phyloP scores from a whole-genome alignment of 2,329 filamentous ascomycete genomes.

The Parascedosporium putredinis region DNA sequence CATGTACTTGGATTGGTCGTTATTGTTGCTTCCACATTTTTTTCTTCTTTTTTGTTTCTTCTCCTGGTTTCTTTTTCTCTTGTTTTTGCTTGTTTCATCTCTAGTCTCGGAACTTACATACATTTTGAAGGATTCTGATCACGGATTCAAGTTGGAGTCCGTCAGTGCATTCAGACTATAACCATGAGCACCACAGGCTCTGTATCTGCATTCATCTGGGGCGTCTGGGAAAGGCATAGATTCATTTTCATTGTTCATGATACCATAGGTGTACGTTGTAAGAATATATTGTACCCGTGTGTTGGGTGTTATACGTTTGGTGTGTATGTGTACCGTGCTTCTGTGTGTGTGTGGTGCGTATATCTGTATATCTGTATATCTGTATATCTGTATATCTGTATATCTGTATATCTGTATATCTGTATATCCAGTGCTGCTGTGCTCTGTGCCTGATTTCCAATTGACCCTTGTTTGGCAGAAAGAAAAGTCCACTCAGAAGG shows the following conservation, averaged over 20 bases:
- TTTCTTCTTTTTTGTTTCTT: conserved; percentile 11
- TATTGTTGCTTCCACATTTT: background rate
- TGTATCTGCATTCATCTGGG: background rate
- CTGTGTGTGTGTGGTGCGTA: background rate
- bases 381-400: background rate
- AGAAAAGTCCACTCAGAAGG: too few species aligned
- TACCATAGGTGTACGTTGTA: background rate
- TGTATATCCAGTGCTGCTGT: too few species aligned
- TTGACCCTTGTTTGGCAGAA: too few species aligned
- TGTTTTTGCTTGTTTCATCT: conserved; percentile 1
- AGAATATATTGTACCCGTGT: too few species aligned
- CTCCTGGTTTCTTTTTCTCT: conserved; percentile 8
- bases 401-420: background rate
- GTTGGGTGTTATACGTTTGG: background rate
- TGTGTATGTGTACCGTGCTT: background rate
- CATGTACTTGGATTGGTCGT: background rate
- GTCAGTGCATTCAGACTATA: conserved; percentile 2
- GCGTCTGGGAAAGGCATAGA: background rate
- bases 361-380: background rate
- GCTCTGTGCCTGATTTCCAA: too few species aligned
- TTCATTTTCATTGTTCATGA: background rate
- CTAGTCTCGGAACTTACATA: conserved; percentile 3
- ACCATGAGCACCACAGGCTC: background rate
- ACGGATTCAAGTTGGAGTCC: background rate
- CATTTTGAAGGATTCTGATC: background rate